Percentiles rank a stretch among this genome's conserved stretches.
Conservation (phyloP, 257 asterid species). For the Solanum lycopersicoides region DNA sequence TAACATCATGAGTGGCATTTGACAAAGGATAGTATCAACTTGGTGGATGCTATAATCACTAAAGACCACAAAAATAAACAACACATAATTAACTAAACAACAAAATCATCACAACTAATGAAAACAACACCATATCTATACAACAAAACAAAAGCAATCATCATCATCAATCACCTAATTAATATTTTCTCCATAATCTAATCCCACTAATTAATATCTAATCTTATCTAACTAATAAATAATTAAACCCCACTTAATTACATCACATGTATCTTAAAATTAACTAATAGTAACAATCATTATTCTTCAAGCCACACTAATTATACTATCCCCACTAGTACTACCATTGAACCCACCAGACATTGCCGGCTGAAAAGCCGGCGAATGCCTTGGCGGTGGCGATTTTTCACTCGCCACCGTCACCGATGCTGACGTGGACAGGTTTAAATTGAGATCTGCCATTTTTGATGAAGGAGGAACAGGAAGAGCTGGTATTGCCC, state of each 20-base stretch:
- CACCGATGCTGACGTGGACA: slow-evolving; percentile 39
- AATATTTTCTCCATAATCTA: slow-evolving; percentile 1
- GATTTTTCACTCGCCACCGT: slow-evolving; percentile 27
- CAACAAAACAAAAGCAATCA: slow-evolving; percentile 19
- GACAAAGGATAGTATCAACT: not conserved
- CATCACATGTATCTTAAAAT: slow-evolving; percentile 33
- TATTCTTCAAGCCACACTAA: slow-evolving; percentile 82
- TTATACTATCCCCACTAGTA: slow-evolving; percentile 81
- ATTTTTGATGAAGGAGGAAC: slow-evolving; percentile 73
- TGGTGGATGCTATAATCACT: not conserved
- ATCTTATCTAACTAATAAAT: slow-evolving; percentile 14
- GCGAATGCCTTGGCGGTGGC: slow-evolving; percentile 24
- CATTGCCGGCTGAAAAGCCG: slow-evolving; percentile 57
- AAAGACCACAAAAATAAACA: not conserved
- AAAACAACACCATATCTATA: slow-evolving; percentile 15
- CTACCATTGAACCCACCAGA: slow-evolving; percentile 46
- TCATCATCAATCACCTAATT: slow-evolving; percentile 19
- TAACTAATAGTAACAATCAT: slow-evolving; percentile 6
- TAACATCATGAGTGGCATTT: not conserved
- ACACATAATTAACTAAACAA: slow-evolving; percentile 14
- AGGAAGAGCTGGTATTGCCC: slow-evolving; percentile 62
- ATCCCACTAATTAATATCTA: slow-evolving; percentile 10
- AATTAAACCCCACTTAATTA: not conserved
- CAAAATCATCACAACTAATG: slow-evolving; percentile 5
- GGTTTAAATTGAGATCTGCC: slow-evolving; percentile 61